phyloP scores from a whole-genome alignment of 371 early-diverging fungal species.

The Rhizopus arrhizus region DNA sequence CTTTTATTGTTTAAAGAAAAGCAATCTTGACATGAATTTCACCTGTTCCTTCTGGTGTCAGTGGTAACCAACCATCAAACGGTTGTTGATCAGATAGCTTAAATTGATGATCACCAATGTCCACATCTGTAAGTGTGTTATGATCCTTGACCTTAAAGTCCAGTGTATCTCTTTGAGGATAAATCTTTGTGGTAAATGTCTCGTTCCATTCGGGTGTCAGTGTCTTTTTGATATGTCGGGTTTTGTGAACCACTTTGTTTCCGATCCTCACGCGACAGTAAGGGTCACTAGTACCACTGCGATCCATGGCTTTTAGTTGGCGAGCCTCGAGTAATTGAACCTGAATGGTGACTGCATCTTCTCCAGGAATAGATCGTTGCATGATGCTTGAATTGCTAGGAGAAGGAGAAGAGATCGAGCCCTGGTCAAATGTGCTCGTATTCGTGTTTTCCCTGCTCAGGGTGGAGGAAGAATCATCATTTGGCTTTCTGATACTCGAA shows the following conservation, averaged over 20 bases:
- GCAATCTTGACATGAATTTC: constrained; percentile 43
- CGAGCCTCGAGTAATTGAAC: constrained; percentile 59
- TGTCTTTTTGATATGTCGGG: constrained; percentile 78
- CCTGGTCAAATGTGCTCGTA: not conserved
- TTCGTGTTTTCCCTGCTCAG: not conserved
- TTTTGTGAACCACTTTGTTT: constrained; percentile 71
- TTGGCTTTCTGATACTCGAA: not conserved
- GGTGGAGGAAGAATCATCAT: constrained; percentile 11
- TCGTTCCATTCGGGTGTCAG: constrained; percentile 71
- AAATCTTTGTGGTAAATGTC: constrained; percentile 34
- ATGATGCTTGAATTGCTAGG: constrained; percentile 20
- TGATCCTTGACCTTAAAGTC: constrained; percentile 71
- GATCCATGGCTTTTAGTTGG: constrained; percentile 62
- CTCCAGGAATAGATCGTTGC: constrained; percentile 14
- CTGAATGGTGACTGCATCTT: constrained; percentile 41
- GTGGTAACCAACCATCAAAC: constrained; percentile 51
- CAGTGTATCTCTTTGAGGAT: constrained; percentile 40
- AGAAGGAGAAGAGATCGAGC: constrained; percentile 1
- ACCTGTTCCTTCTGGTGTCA: constrained; percentile 47
- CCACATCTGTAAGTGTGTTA: constrained; percentile 69
- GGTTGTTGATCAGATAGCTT: constrained; percentile 47
- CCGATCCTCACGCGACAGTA: constrained; percentile 62
- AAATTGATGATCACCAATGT: constrained; percentile 63
- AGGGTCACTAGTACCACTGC: constrained; percentile 65
- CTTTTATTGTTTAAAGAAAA: constrained; percentile 9